Percentiles rank a stretch among this genome's conserved stretches.
Evolutionary conservation across 371 early-diverging fungal species (phyloP).

Genomic region (Basidiobolus meristosporus): DNA sequence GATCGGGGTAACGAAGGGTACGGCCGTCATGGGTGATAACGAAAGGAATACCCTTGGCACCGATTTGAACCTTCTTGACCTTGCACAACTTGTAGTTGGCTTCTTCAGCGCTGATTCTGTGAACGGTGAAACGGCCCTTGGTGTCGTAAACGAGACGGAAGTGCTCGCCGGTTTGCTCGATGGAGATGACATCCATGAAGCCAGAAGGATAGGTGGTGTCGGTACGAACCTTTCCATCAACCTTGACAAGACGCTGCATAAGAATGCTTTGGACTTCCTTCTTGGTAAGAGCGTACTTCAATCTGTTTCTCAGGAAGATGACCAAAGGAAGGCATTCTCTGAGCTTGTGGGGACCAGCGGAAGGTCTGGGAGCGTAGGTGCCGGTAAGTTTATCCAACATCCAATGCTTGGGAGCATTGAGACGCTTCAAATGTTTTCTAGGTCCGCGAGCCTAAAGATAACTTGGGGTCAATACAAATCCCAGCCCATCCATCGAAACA

Average conservation of each 20-base stretch:
- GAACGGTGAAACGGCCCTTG: constrained; percentile 98
- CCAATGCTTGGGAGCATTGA: constrained; percentile 99
- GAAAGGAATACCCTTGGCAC: constrained; percentile 90
- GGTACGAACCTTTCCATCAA: constrained; percentile 98
- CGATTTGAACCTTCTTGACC: constrained; percentile 88
- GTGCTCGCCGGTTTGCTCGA: constrained; percentile 98
- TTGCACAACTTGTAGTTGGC: constrained; percentile 98
- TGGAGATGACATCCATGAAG: constrained; percentile 98
- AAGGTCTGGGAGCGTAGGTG: constrained; percentile 95
- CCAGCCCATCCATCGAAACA: no score
- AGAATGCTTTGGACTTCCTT: constrained; percentile 96
- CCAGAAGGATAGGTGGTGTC: constrained; percentile 98
- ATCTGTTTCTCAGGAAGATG: constrained; percentile 96
- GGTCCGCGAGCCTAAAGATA: constrained; percentile 97
- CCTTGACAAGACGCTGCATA: constrained; percentile 96
- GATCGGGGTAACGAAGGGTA: constrained; percentile 99
- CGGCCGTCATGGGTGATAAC: constrained; percentile 98
- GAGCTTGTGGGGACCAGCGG: constrained; percentile 98
- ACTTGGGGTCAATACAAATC: no score
- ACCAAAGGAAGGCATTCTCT: constrained; percentile 98
- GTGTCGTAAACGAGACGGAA: constrained; percentile 98
- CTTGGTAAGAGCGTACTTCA: constrained; percentile 96
- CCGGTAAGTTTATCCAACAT: constrained; percentile 99
- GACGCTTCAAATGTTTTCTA: constrained; percentile 99
- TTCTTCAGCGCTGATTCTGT: constrained; percentile 97